phyloP scores from a whole-genome alignment of 768 basidiomycete species.

The Lyophyllum decastes region DNA sequence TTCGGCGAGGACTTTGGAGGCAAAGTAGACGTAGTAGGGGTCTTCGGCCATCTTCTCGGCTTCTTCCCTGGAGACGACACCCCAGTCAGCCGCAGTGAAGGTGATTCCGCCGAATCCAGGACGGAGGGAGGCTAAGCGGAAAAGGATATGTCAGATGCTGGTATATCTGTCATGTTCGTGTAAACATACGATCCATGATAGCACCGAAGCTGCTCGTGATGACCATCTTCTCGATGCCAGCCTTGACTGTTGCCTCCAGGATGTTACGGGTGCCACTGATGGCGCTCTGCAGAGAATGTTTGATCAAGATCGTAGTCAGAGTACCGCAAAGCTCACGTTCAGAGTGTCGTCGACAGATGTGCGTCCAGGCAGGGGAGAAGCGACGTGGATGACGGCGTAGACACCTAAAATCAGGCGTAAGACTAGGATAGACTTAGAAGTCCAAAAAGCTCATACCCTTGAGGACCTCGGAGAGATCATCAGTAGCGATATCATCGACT shows the following conservation, averaged over 20 bases:
- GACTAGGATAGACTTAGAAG: neutral
- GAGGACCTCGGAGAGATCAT: constrained; percentile 16
- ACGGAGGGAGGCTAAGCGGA: constrained; percentile 19
- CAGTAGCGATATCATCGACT: constrained; percentile 20
- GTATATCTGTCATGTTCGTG: neutral
- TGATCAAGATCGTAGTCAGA: neutral
- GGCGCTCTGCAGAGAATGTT: constrained; percentile 17
- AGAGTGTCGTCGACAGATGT: constrained; percentile 20
- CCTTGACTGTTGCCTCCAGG: constrained; percentile 25
- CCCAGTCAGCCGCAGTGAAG: constrained; percentile 35
- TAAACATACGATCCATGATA: constrained; percentile 28
- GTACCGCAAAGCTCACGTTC: constrained; percentile 17
- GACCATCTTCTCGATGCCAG: constrained; percentile 30
- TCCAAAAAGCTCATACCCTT: constrained; percentile 15
- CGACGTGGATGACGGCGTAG: constrained; percentile 40
- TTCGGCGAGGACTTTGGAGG: constrained; percentile 43
- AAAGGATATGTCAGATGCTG: neutral
- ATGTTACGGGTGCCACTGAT: constrained; percentile 31
- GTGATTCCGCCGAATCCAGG: constrained; percentile 24
- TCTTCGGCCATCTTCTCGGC: constrained; percentile 25
- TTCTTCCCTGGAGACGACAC: constrained; percentile 30
- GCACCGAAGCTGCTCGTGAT: constrained; percentile 35
- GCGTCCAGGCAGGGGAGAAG: constrained; percentile 27
- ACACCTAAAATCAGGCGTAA: constrained; percentile 27
- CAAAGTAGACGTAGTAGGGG: constrained; percentile 37